Evolutionary conservation across 768 basidiomycete genomes (phyloP).

Genomic region (Hygrophorus russula): DNA sequence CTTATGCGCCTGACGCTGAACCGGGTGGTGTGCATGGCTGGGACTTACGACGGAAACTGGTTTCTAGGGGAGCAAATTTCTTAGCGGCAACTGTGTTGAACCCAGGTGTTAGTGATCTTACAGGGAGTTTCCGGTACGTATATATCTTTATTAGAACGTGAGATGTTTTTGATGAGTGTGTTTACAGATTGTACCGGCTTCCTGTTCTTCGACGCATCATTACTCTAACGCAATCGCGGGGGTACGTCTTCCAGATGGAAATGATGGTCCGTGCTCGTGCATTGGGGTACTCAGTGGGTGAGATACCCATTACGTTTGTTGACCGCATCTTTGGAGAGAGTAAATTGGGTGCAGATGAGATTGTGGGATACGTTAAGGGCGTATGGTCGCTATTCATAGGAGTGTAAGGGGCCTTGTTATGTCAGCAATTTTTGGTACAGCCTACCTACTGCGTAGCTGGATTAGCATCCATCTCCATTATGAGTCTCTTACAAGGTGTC

Average conservation of each 20-base stretch:
- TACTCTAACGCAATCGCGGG: conserved; percentile 72
- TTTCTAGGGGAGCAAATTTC: conserved; percentile 84
- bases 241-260: conserved; percentile 97
- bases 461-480: conserved; percentile 15
- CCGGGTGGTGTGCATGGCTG: conserved; percentile 89
- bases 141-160: background rate
- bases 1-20: conserved; percentile 40
- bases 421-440: no score
- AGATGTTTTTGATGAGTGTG: background rate
- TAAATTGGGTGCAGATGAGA: conserved; percentile 80
- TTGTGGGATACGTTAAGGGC: conserved; percentile 79
- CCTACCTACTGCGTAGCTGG: no score
- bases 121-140: conserved; percentile 76
- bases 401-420: conserved; percentile 32
- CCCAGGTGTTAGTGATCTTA: conserved; percentile 84
- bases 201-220: conserved; percentile 77
- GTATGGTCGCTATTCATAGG: conserved; percentile 71
- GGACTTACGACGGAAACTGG: conserved; percentile 84
- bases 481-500: conserved; percentile 64
- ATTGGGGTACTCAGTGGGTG: conserved; percentile 77
- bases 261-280: conserved; percentile 90
- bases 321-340: conserved; percentile 91
- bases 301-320: conserved; percentile 91
- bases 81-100: conserved; percentile 76
- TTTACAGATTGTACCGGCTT: conserved; percentile 57